These are phyloP conservation scores for Leucosporidium scottii DNA, from an alignment of 768 basidiomycete genomes.

Conservation along the genomic window DNA sequence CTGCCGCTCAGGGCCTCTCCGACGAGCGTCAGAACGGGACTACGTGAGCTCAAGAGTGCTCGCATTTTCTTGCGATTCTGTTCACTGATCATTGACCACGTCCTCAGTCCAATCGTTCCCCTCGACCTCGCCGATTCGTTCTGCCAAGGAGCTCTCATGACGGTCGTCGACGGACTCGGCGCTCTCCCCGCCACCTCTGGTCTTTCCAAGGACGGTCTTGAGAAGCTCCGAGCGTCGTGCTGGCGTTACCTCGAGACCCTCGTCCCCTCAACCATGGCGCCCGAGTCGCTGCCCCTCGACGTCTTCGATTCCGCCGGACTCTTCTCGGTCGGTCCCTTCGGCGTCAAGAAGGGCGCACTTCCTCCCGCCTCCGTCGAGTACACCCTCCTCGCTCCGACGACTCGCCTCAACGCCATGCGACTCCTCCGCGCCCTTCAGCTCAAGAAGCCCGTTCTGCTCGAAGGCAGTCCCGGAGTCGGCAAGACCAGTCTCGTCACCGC, in stretches of 20 bases:
- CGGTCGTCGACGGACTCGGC: constrained; percentile 67
- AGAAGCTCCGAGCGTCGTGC: constrained; percentile 48
- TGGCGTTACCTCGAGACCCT: constrained; percentile 50
- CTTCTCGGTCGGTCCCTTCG: constrained; percentile 66
- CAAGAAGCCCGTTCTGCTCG: constrained; percentile 81
- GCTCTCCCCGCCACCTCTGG: constrained; percentile 27
- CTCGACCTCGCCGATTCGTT: constrained; percentile 23
- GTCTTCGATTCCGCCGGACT: constrained; percentile 28
- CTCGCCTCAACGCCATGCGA: constrained; percentile 76
- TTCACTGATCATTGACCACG: neutral
- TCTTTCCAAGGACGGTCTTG: constrained; percentile 56
- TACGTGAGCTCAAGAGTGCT: neutral
- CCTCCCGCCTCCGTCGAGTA: constrained; percentile 49
- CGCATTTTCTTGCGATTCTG: neutral
- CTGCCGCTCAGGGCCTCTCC: neutral
- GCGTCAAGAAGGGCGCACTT: constrained; percentile 56
- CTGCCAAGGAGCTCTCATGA: constrained; percentile 80
- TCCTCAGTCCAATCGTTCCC: neutral
- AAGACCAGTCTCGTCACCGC: constrained; percentile 91
- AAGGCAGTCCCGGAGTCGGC: constrained; percentile 96
- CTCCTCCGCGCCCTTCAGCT: constrained; percentile 84
- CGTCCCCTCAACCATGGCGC: constrained; percentile 28
- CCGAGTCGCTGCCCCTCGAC: constrained; percentile 45
- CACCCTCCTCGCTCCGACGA: constrained; percentile 82
- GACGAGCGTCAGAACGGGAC: neutral